phyloP scores from a whole-genome alignment of 2,329 filamentous ascomycete genomes.

The Pleomassaria siparia region DNA sequence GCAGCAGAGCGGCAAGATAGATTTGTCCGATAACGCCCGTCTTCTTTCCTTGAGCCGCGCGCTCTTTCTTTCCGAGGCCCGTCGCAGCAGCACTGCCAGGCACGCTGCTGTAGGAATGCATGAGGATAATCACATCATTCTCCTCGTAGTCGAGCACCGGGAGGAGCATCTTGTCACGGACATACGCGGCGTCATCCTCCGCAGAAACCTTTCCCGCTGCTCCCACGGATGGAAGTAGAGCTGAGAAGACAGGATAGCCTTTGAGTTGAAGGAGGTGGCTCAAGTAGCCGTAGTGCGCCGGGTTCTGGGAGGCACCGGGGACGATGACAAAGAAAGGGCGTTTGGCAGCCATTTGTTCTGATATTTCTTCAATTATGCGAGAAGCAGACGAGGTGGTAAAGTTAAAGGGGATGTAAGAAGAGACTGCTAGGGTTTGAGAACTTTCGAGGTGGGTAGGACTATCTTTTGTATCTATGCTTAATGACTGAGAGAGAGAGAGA shows the following conservation, averaged over 20 bases:
- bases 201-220: slow-evolving; percentile 18
- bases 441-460: no score
- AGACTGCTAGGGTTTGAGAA: not conserved
- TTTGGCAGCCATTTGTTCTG: slow-evolving; percentile 11
- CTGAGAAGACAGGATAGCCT: slow-evolving; percentile 23
- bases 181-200: slow-evolving; percentile 34
- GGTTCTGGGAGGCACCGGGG: slow-evolving; percentile 36
- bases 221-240: slow-evolving; percentile 24
- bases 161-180: slow-evolving; percentile 21
- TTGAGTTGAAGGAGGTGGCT: slow-evolving; percentile 21
- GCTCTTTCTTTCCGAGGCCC: slow-evolving; percentile 28
- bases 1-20: slow-evolving; percentile 12
- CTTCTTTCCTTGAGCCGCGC: slow-evolving; percentile 14
- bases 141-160: slow-evolving; percentile 30
- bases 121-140: slow-evolving; percentile 40
- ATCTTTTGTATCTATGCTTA: no score
- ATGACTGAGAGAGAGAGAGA: no score
- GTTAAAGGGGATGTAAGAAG: not conserved
- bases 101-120: slow-evolving; percentile 43
- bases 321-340: slow-evolving; percentile 36
- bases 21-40: slow-evolving; percentile 24
- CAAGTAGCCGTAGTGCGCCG: slow-evolving; percentile 29
- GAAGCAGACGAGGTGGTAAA: not conserved
- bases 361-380: no score
- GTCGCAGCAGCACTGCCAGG: slow-evolving; percentile 31